phyloP scores from a whole-genome alignment of 805 yeast species.

The Blastobotrys muscicola region DNA sequence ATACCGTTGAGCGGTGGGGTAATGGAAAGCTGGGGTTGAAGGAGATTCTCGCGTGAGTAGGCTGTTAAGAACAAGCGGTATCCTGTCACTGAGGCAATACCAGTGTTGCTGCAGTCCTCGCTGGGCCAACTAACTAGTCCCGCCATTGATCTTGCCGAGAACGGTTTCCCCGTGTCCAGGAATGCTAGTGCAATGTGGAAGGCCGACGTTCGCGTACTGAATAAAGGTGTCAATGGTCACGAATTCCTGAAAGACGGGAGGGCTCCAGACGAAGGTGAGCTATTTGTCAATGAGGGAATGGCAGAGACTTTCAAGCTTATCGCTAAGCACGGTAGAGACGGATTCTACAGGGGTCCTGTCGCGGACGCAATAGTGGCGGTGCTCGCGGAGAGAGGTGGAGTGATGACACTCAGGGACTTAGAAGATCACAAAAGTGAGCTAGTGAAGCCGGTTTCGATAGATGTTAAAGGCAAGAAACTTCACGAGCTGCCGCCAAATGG shows the following conservation, averaged over 20 bases:
- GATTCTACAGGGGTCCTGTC: conserved; percentile 61
- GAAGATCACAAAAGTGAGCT: conserved; percentile 47
- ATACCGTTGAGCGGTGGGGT: conserved; percentile 62
- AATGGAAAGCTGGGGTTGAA: conserved; percentile 52
- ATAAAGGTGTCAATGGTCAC: conserved; percentile 26
- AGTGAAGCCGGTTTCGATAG: conserved; percentile 53
- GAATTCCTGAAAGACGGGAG: conserved; percentile 26
- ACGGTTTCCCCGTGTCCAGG: conserved; percentile 57
- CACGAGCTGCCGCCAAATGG: conserved; percentile 87
- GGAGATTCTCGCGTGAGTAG: conserved; percentile 32
- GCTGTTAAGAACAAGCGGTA: too few relatives aligned
- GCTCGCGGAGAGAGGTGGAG: conserved; percentile 45
- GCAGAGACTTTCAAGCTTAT: conserved; percentile 46
- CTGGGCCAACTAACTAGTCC: conserved; percentile 15
- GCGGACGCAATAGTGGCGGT: conserved; percentile 56
- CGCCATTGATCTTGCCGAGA: conserved; percentile 52
- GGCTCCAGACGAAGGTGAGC: conserved; percentile 52
- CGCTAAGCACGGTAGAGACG: conserved; percentile 50
- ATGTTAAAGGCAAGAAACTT: conserved; percentile 36
- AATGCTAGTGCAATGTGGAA: conserved; percentile 47
- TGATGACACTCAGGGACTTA: conserved; percentile 48
- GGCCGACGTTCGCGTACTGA: conserved; percentile 32
- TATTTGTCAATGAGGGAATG: conserved; percentile 41
- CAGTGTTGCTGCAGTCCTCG: too few relatives aligned
- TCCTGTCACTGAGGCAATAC: too few relatives aligned